Conservation (phyloP, 2,329 filamentous ascomycete species). For the Colletotrichum musicola region DNA sequence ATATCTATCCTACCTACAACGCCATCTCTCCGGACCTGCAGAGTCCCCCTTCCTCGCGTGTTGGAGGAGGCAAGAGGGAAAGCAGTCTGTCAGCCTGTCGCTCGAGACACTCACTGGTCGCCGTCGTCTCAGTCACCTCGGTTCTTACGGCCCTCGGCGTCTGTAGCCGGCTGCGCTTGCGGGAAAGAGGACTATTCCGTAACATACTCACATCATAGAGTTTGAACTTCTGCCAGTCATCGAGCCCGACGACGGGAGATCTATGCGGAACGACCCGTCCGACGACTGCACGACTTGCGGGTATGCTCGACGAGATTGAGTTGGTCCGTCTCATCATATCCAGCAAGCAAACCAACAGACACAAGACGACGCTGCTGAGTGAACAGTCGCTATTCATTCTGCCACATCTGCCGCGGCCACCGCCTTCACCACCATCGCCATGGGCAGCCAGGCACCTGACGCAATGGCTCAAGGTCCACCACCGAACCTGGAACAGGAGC, state of each 20-base stretch:
- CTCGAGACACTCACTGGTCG: too few relatives aligned
- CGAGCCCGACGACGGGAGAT: background rate
- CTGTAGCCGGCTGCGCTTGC: too few relatives aligned
- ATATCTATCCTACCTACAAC: too few relatives aligned
- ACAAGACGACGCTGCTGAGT: background rate
- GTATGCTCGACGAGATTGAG: conserved; percentile 17
- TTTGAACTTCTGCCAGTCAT: background rate
- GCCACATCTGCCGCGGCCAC: background rate
- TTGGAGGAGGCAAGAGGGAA: too few relatives aligned
- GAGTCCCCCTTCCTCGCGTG: too few relatives aligned
- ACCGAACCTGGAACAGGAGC: conserved; percentile 28
- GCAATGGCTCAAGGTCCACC: conserved; percentile 1
- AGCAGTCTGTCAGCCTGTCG: too few relatives aligned
- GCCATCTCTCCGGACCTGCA: too few relatives aligned
- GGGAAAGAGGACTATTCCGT: too few relatives aligned
- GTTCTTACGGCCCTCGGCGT: too few relatives aligned
- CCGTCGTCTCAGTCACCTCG: too few relatives aligned
- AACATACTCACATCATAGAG: too few relatives aligned
- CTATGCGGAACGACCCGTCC: background rate
- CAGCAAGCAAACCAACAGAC: background rate
- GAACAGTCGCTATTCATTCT: background rate
- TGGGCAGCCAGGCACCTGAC: conserved; percentile 15
- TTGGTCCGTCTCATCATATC: background rate
- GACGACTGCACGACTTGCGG: background rate
- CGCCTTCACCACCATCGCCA: background rate